A percentile compares a stretch with the other conserved stretches of the same genome.
These are phyloP conservation scores for Panaeolus papilionaceus DNA, from an alignment of 768 basidiomycete genomes.

Conservation along the genomic window DNA sequence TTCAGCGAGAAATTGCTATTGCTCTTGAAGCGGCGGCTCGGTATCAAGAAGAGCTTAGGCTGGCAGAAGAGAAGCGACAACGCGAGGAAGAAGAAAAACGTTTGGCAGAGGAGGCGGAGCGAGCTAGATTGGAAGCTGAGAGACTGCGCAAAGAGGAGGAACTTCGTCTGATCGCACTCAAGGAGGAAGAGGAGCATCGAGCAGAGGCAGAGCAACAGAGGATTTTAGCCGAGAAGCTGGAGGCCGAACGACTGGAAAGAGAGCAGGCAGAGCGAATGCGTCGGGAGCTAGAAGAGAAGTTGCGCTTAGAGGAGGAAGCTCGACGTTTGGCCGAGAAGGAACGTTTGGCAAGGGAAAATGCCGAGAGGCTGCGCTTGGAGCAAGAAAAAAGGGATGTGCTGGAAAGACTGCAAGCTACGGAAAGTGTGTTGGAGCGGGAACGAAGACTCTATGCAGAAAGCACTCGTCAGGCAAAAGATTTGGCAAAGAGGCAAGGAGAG, in stretches of 20 bases:
- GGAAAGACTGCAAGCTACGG: constrained; percentile 38
- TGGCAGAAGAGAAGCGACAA: constrained; percentile 39
- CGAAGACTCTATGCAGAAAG: constrained; percentile 37
- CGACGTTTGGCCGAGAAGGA: constrained; percentile 28
- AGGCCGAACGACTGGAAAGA: constrained; percentile 33
- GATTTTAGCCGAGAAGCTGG: constrained; percentile 31
- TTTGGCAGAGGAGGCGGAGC: constrained; percentile 42
- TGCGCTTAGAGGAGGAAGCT: constrained; percentile 23
- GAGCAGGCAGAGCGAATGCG: constrained; percentile 34
- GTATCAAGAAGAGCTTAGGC: constrained; percentile 44
- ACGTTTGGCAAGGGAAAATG: constrained; percentile 38
- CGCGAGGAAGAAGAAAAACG: constrained; percentile 43
- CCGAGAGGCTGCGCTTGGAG: constrained; percentile 38
- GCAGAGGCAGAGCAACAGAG: constrained; percentile 36
- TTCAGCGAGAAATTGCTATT: constrained; percentile 47
- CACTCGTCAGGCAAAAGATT: constrained; percentile 28
- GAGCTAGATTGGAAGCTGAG: constrained; percentile 39
- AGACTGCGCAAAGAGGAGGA: constrained; percentile 35
- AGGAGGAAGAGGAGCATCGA: constrained; percentile 35
- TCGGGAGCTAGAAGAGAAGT: constrained; percentile 29
- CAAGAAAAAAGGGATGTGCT: constrained; percentile 40
- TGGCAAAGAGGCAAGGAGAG: constrained; percentile 29
- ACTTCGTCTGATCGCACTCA: constrained; percentile 34
- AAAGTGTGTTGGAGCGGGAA: constrained; percentile 39
- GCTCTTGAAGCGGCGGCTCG: constrained; percentile 48